Conservation (phyloP, 495 filamentous ascomycete genomes). For the Aspergillus funiculosus region DNA sequence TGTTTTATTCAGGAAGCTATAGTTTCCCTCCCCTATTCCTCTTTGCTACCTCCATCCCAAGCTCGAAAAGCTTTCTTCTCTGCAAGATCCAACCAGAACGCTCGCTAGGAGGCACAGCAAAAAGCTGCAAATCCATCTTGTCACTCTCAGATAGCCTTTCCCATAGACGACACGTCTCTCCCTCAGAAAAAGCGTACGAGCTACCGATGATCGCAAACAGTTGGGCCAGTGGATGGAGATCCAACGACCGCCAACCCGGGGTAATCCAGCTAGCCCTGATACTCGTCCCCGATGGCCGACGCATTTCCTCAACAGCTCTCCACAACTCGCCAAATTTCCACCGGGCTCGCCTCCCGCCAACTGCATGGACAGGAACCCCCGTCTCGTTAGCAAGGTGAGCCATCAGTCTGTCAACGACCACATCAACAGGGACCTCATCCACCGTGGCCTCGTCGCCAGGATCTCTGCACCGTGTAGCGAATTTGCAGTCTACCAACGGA, state of each 20-base stretch:
- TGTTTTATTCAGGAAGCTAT: no score
- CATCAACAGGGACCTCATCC: slow-evolving; percentile 34
- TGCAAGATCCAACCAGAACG: no score
- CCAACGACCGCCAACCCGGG: slow-evolving; percentile 25
- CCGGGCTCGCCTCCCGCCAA: slow-evolving; percentile 23
- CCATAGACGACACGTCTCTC: slow-evolving; percentile 15
- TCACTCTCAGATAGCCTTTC: slow-evolving; percentile 10
- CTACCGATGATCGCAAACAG: slow-evolving; percentile 28
- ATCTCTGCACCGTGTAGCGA: slow-evolving; percentile 15
- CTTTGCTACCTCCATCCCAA: no score
- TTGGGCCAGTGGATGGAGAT: slow-evolving; percentile 23
- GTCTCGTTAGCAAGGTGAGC: slow-evolving; percentile 23
- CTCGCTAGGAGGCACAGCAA: no score
- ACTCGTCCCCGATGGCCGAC: slow-evolving; percentile 23
- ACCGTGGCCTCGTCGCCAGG: slow-evolving; percentile 24
- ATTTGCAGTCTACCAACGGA: neutral
- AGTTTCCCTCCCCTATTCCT: no score
- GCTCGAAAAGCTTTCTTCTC: no score
- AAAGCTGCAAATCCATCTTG: slow-evolving; percentile 16
- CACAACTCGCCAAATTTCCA: slow-evolving; percentile 21
- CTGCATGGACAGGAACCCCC: slow-evolving; percentile 27
- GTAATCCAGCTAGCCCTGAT: slow-evolving; percentile 21
- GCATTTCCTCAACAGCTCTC: slow-evolving; percentile 22
- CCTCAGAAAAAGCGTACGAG: slow-evolving; percentile 26
- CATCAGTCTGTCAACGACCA: slow-evolving; percentile 26